phyloP scores from a whole-genome alignment of 208 protist species.

The Novymonas esmeraldas region DNA sequence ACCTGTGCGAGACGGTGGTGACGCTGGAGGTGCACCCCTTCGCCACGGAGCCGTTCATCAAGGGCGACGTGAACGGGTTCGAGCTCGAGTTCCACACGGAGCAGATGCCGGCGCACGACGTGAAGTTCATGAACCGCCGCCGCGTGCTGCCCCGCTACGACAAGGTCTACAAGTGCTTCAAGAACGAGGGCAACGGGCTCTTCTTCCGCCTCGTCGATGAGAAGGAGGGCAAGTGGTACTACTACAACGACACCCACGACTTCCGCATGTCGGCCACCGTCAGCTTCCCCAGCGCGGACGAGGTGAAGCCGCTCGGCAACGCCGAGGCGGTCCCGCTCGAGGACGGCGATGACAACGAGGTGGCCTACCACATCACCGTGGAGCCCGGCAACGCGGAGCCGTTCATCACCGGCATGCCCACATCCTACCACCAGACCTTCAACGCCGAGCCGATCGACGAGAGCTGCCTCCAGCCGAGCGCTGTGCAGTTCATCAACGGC shows the following conservation, averaged over 20 bases:
- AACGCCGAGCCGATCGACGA: slow-evolving; percentile 64
- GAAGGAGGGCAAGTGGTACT: slow-evolving; percentile 59
- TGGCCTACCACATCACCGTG: slow-evolving; percentile 53
- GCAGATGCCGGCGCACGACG: slow-evolving; percentile 23
- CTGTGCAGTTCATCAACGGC: slow-evolving; percentile 59
- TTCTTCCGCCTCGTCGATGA: slow-evolving; percentile 85
- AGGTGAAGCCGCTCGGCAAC: slow-evolving; percentile 61
- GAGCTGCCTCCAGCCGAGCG: slow-evolving; percentile 36
- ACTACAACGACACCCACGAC: slow-evolving; percentile 83
- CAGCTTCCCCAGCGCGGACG: slow-evolving; percentile 51
- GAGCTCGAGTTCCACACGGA: slow-evolving; percentile 49
- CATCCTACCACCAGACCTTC: slow-evolving; percentile 60
- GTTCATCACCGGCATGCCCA: slow-evolving; percentile 61
- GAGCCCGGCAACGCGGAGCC: slow-evolving; percentile 56
- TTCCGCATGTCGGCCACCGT: slow-evolving; percentile 78
- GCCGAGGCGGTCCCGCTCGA: slow-evolving; percentile 47
- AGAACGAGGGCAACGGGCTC: slow-evolving; percentile 74
- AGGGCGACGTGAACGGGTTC: slow-evolving; percentile 41
- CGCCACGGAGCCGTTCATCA: slow-evolving; percentile 56
- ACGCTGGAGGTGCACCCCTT: slow-evolving; percentile 49
- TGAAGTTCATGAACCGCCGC: slow-evolving; percentile 39
- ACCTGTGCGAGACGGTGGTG: slow-evolving; percentile 28
- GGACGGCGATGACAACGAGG: slow-evolving; percentile 29
- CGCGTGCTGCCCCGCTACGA: slow-evolving; percentile 26
- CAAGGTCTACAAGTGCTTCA: slow-evolving; percentile 83